Percentiles rank a stretch among this genome's conserved stretches.
These are phyloP conservation scores for Ganoderma lucidum DNA, from an alignment of 1,284 basidiomycete genomes.

Conservation along the genomic window DNA sequence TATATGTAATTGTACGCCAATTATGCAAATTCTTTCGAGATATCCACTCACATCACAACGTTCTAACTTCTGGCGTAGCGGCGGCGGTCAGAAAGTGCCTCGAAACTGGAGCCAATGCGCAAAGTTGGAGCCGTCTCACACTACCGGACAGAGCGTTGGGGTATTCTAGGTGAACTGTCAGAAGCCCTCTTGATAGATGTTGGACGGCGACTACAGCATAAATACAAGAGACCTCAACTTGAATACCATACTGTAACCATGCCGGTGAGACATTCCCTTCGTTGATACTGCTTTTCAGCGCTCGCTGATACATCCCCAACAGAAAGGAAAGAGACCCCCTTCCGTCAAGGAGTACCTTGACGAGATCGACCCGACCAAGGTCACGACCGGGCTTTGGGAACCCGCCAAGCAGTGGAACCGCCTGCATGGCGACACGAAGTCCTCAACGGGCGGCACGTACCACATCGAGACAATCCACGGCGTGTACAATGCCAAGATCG, in stretches of 20 bases:
- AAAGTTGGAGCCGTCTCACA: background rate
- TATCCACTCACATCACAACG: background rate
- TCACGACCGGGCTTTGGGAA: background rate
- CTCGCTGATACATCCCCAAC: background rate
- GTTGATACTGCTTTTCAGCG: background rate
- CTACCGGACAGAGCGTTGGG: background rate
- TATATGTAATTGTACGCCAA: background rate
- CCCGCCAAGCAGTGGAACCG: slow-evolving; percentile 3
- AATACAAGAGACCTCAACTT: background rate
- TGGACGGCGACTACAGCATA: background rate
- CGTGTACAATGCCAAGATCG: background rate
- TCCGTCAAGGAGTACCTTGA: background rate
- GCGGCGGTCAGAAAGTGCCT: background rate
- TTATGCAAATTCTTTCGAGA: background rate
- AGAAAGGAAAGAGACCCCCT: background rate
- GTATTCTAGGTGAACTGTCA: background rate
- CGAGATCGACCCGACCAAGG: background rate
- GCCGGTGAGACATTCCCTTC: background rate
- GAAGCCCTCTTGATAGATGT: background rate
- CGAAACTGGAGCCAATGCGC: background rate
- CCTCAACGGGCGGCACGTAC: background rate
- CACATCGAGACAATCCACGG: background rate
- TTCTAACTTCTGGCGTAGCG: background rate
- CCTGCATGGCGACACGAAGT: background rate
- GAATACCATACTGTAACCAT: background rate